These are phyloP conservation scores for Tetrahymena thermophila DNA, from an alignment of 73 alveolate genomes.

Conservation along the genomic window DNA sequence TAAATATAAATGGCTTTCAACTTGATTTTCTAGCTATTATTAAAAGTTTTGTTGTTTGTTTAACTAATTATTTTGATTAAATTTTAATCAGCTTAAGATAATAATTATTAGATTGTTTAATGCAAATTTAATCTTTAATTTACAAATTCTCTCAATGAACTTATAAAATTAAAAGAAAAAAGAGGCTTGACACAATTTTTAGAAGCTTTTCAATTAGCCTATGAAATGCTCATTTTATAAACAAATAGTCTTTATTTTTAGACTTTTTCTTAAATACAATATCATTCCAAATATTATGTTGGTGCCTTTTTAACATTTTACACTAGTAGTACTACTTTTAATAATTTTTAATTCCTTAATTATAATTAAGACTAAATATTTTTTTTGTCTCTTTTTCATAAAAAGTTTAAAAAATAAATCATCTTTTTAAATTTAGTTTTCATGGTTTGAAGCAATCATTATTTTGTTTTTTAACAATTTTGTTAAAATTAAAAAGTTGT, in stretches of 20 bases:
- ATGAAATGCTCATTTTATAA: background rate
- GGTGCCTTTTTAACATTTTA: background rate
- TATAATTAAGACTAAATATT: too few species aligned
- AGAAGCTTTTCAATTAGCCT: background rate
- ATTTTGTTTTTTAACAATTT: too few species aligned
- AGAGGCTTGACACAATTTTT: background rate
- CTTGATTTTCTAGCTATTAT: too few species aligned
- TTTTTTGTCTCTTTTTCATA: too few species aligned
- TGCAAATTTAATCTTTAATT: background rate
- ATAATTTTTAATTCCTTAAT: background rate
- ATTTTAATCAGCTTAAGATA: background rate
- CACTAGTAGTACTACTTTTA: background rate
- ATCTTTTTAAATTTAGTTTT: too few species aligned
- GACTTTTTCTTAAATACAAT: background rate
- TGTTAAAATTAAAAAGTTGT: too few species aligned
- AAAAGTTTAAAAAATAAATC: too few species aligned
- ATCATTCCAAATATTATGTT: background rate
- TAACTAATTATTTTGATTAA: background rate
- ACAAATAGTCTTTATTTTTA: background rate
- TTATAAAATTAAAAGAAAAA: background rate
- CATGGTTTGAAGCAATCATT: too few species aligned
- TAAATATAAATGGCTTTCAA: background rate
- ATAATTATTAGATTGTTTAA: background rate
- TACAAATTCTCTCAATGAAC: background rate
- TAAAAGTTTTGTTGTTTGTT: background rate